Base-by-base conservation (phyloP, 192 early-diverging fungal genomes). In the Coemansia sp. region DNA sequence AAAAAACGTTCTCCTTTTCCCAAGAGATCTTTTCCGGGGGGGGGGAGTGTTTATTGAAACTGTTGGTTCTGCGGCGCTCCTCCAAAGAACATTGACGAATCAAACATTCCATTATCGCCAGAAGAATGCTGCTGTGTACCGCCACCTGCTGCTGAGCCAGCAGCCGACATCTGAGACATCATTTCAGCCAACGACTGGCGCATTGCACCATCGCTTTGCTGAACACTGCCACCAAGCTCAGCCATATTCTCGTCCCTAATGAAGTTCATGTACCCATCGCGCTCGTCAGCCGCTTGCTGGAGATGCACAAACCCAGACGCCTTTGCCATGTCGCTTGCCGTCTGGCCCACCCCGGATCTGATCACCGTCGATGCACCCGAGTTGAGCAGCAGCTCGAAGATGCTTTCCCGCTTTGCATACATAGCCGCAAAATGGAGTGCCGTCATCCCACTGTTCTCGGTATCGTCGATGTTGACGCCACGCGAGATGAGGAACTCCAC, bases 381-480 rank as follows among this genome's bases (percentile, higher is more conserved):
- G 30, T 84, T 76, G 2, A 91, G 63, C 33, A 92, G 76, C 56
- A 86, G 38, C 65, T 78, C 78, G 3, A 87, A 86, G 36, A 90
- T 79, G 3, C 75, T 77, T 2, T 58, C 46, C 6, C 81, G 72
- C 24, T 53, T 26, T 2, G 85, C 85, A 38, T 76, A 77, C 80
- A 86, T 87, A 43, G 85, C 80, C 0, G 88, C 87, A 85, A 90
- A 89, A 68, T 92, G 90, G 55, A 92, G 66, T 8, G 91, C 87
- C 0, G 89, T 92, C 81, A 88, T 88, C 0, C 85, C 88, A 66
- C 87, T 90, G 68, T 84, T 78, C 64, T 92, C 91, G 16, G 69
- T 53, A 5, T 69, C 71, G 53, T 91, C 85, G n/a, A 88, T 24
- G 24, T 69, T 62, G 51, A 77, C 79, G 8, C 82, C 85, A 10